A percentile compares a stretch with the other conserved stretches of the same genome.
phyloP scores from a whole-genome alignment of 2,329 filamentous ascomycete genomes.

The Nemania sp. region DNA sequence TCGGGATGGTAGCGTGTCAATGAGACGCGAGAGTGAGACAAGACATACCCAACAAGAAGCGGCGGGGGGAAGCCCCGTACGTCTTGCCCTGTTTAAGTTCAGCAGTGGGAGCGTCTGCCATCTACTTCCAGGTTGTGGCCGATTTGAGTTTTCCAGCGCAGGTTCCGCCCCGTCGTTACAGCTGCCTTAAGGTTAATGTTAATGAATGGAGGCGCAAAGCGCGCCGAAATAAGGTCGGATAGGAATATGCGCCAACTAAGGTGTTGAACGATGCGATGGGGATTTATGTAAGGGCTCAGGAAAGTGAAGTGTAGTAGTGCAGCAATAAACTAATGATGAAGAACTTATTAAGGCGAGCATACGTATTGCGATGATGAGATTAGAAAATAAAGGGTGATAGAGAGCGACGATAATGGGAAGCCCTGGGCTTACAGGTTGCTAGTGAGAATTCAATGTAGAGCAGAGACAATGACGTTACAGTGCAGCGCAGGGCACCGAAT shows the following conservation, averaged over 20 bases:
- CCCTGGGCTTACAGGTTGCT: too few species aligned
- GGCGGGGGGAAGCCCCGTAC: slow-evolving; percentile 16
- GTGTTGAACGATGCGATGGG: too few species aligned
- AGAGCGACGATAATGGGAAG: background rate
- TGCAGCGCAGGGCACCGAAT: slow-evolving; percentile 6
- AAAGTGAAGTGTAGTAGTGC: too few species aligned
- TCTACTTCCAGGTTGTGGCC: slow-evolving; percentile 11
- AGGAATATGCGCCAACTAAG: too few species aligned
- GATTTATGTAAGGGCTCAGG: too few species aligned
- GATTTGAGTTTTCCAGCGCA: slow-evolving; percentile 9
- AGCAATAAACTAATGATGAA: too few species aligned
- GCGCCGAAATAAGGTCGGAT: too few species aligned
- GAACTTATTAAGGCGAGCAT: background rate
- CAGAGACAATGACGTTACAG: slow-evolving; percentile 18
- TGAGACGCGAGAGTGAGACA: slow-evolving; percentile 17
- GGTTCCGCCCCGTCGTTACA: too few species aligned
- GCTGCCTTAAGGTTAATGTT: too few species aligned
- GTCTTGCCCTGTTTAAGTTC: slow-evolving; percentile 25
- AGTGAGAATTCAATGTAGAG: background rate
- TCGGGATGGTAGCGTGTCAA: background rate
- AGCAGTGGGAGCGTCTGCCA: slow-evolving; percentile 21
- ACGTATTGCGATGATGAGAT: background rate
- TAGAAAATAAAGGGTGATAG: background rate
- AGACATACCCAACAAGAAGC: slow-evolving; percentile 32
- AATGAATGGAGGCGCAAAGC: too few species aligned